Conservation (phyloP, 2,329 filamentous ascomycete genomes). For the Hymenotorrendiella dingleyae region DNA sequence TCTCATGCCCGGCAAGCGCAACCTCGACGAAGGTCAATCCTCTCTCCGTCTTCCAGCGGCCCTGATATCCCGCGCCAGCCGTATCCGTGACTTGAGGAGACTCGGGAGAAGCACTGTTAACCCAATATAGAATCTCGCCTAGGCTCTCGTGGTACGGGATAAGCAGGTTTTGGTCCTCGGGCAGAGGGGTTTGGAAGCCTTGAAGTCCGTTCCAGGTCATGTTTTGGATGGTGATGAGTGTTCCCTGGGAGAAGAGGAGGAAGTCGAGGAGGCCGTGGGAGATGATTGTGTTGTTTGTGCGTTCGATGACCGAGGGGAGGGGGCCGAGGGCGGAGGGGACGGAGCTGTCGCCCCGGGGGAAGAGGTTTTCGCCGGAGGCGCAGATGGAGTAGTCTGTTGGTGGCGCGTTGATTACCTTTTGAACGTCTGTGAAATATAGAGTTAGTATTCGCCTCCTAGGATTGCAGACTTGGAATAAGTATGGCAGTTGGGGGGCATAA, state of each 20-base stretch:
- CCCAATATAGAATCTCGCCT: constrained; percentile 39
- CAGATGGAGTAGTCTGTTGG: constrained; percentile 47
- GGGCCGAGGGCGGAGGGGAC: constrained; percentile 43
- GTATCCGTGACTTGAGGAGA: constrained; percentile 19
- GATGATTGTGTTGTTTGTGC: constrained; percentile 54
- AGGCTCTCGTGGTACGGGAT: constrained; percentile 40
- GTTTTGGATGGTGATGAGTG: constrained; percentile 60
- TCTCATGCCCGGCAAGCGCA: constrained; percentile 47
- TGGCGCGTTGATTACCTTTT: constrained; percentile 54
- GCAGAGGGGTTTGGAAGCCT: constrained; percentile 46
- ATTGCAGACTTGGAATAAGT: background rate
- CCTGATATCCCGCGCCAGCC: constrained; percentile 32
- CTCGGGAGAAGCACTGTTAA: constrained; percentile 13
- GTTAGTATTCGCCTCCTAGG: too few species aligned
- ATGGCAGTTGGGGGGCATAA: background rate
- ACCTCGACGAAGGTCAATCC: constrained; percentile 56
- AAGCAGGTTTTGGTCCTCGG: constrained; percentile 19
- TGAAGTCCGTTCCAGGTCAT: constrained; percentile 64
- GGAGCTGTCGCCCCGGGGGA: constrained; percentile 41
- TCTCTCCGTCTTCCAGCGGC: constrained; percentile 54
- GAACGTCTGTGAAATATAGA: constrained; percentile 40
- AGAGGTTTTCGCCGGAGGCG: constrained; percentile 38
- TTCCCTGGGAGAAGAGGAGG: constrained; percentile 57
- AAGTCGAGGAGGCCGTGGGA: constrained; percentile 57
- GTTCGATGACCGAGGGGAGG: constrained; percentile 55